phyloP scores from a whole-genome alignment of 805 yeast genomes.

The Candida methanosorbosa region DNA sequence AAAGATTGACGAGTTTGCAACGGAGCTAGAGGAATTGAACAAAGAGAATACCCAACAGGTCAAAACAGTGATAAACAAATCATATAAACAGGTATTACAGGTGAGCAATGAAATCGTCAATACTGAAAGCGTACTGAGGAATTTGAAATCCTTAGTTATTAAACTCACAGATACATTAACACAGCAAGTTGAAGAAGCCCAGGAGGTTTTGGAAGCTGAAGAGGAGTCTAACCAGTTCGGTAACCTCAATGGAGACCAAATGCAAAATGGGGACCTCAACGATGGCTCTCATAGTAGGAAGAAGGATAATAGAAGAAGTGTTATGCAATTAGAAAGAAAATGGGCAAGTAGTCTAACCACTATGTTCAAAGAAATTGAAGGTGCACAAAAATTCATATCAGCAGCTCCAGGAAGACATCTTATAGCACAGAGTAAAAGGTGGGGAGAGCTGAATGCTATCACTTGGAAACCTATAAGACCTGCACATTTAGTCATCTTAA shows the following conservation, averaged over 20 bases:
- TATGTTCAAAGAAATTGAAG: slow-evolving; percentile 77
- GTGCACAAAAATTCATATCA: slow-evolving; percentile 76
- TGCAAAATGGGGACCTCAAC: too few relatives aligned
- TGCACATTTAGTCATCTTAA: slow-evolving; percentile 67
- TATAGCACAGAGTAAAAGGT: slow-evolving; percentile 67
- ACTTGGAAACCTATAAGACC: slow-evolving; percentile 76
- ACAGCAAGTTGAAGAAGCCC: slow-evolving; percentile 26
- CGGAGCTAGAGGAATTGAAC: slow-evolving; percentile 40
- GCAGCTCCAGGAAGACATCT: slow-evolving; percentile 76
- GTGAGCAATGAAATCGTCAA: slow-evolving; percentile 51
- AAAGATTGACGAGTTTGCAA: slow-evolving; percentile 63
- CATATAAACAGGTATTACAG: slow-evolving; percentile 51
- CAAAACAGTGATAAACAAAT: slow-evolving; percentile 49
- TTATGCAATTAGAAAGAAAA: slow-evolving; percentile 64
- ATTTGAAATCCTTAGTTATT: slow-evolving; percentile 48
- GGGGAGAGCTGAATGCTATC: slow-evolving; percentile 82
- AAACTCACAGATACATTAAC: slow-evolving; percentile 53
- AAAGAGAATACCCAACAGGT: slow-evolving; percentile 46
- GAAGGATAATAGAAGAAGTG: slow-evolving; percentile 56
- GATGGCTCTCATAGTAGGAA: slow-evolving; percentile 8
- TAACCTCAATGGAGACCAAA: neutral
- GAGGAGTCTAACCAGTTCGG: neutral
- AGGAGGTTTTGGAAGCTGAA: slow-evolving; percentile 4
- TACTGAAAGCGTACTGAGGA: slow-evolving; percentile 59
- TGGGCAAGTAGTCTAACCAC: slow-evolving; percentile 71